Evolutionary conservation across 1,139 yeast species (phyloP).

Genomic region (Saccharomyces hybrid): DNA sequence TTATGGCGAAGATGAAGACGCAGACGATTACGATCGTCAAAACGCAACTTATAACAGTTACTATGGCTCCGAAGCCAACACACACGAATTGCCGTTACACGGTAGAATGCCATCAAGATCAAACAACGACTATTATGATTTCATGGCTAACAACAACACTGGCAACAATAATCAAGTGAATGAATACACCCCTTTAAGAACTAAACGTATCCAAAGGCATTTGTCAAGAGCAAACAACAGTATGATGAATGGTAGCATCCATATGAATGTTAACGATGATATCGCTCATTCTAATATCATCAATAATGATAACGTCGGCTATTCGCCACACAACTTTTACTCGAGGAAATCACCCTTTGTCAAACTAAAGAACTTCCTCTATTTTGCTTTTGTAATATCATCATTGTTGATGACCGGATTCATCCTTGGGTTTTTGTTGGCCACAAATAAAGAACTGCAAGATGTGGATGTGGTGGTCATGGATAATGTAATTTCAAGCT

Average conservation of each 20-base stretch:
- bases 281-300: neutral
- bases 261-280: slow-evolving; percentile 8
- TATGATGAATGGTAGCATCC: slow-evolving; percentile 9
- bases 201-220: neutral
- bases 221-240: slow-evolving; percentile 4
- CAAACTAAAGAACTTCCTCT: slow-evolving; percentile 43
- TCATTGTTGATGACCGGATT: slow-evolving; percentile 61
- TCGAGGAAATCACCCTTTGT: slow-evolving; percentile 31
- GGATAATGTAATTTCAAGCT: slow-evolving; percentile 68
- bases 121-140: slow-evolving; percentile 1
- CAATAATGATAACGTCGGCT: slow-evolving; percentile 31
- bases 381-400: slow-evolving; percentile 47
- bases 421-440: slow-evolving; percentile 73
- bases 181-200: slow-evolving; percentile 15
- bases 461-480: slow-evolving; percentile 53
- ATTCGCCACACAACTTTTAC: slow-evolving; percentile 53
- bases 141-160: slow-evolving; percentile 2
- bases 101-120: slow-evolving; percentile 1
- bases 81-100: slow-evolving; percentile 1
- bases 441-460: slow-evolving; percentile 78
- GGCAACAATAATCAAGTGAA: slow-evolving; percentile 4
- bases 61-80: neutral
- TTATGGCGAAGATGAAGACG: slow-evolving; percentile 26
- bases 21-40: slow-evolving; percentile 24
- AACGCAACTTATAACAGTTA: slow-evolving; percentile 15